A percentile compares a stretch with the other conserved stretches of the same genome.
Conservation (phyloP, 345 rosid genomes). For the Brassica napus region DNA sequence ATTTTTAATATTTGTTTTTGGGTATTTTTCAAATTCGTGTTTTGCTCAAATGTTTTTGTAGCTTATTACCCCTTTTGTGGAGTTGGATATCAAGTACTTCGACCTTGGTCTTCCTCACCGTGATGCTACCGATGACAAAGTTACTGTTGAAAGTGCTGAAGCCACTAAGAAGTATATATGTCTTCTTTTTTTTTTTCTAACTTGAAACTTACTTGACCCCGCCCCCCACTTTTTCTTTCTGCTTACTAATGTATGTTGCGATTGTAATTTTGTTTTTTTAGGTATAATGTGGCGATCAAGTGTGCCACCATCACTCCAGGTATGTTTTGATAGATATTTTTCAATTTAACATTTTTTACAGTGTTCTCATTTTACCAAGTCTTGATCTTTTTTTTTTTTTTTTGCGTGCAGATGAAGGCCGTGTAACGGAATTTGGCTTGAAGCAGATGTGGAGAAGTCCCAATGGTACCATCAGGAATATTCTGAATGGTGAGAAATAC, state of each 20-base stretch:
- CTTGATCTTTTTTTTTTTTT: neutral
- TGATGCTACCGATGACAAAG: slow-evolving; percentile 67
- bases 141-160: slow-evolving; percentile 70
- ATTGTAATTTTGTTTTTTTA: slow-evolving; percentile 26
- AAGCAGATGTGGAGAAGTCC: slow-evolving; percentile 99
- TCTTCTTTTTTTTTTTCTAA: neutral
- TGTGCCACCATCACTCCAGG: slow-evolving; percentile 99
- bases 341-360: neutral
- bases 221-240: neutral
- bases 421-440: slow-evolving; percentile 80
- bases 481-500: slow-evolving; percentile 70
- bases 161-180: slow-evolving; percentile 62
- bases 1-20: neutral
- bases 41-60: slow-evolving; percentile 33
- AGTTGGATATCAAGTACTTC: slow-evolving; percentile 70
- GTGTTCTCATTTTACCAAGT: slow-evolving; percentile 3
- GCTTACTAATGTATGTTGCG: neutral
- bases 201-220: neutral
- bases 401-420: slow-evolving; percentile 72
- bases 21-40: neutral
- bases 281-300: slow-evolving; percentile 98
- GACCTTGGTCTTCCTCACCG: slow-evolving; percentile 73
- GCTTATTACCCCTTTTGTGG: slow-evolving; percentile 87
- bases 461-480: slow-evolving; percentile 94
- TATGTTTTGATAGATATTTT: slow-evolving; percentile 30